Evolutionary conservation across 257 asterid genomes (phyloP).

Genomic region (Salvia splendens): DNA sequence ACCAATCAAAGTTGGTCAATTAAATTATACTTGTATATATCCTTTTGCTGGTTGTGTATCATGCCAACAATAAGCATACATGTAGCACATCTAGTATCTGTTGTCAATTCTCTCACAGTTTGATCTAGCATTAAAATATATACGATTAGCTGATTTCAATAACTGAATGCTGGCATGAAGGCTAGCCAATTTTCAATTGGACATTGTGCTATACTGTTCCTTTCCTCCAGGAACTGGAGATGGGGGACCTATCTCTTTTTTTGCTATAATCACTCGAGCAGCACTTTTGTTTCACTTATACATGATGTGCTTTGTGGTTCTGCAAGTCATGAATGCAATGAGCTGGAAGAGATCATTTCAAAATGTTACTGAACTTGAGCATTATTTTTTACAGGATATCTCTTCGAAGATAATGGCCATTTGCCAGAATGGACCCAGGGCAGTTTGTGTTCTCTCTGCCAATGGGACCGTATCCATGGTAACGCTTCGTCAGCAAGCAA

Average conservation of each 20-base stretch:
- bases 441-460: conserved; percentile 61
- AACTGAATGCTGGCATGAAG: not conserved
- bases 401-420: conserved; percentile 57
- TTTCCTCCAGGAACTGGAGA: conserved; percentile 6
- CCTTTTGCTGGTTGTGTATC: not conserved
- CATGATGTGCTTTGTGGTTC: not conserved
- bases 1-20: conserved; percentile 4
- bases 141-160: conserved; percentile 1
- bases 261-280: conserved; percentile 20
- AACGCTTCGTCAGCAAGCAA: conserved; percentile 55
- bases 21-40: not conserved
- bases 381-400: conserved; percentile 48
- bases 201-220: conserved; percentile 10
- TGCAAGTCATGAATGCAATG: conserved; percentile 15
- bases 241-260: not conserved
- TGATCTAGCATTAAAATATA: not conserved
- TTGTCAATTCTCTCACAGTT: not conserved
- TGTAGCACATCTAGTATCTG: conserved; percentile 7
- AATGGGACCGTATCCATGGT: conserved; percentile 57
- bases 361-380: conserved; percentile 21
- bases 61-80: not conserved
- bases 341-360: conserved; percentile 5
- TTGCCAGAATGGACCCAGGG: conserved; percentile 52
- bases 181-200: not conserved
- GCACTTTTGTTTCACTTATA: conserved; percentile 4